Conservation (phyloP, 176 grass and related monocot genomes). For the Musa acuminata region DNA sequence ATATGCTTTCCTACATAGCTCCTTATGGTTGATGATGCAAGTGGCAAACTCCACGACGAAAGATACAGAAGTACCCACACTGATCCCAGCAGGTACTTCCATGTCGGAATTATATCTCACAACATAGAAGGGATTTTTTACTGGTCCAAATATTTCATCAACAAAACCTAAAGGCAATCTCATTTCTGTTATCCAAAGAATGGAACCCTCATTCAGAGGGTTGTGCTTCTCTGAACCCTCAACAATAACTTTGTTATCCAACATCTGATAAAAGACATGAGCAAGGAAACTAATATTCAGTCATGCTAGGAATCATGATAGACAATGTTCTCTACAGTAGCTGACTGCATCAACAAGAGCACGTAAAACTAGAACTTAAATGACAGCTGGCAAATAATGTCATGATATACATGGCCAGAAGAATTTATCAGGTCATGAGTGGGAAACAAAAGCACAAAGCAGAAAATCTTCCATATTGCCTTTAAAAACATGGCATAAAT, state of each 20-base stretch:
- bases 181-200: constrained; percentile 84
- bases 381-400: not conserved
- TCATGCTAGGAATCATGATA: not conserved
- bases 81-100: constrained; percentile 61
- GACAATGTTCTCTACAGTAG: not conserved
- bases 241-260: constrained; percentile 72
- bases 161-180: constrained; percentile 56
- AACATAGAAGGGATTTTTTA: constrained; percentile 80
- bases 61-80: constrained; percentile 51
- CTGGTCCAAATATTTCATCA: constrained; percentile 91
- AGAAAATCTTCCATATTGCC: too few relatives aligned
- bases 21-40: constrained; percentile 63
- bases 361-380: not conserved
- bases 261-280: constrained; percentile 34
- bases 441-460: not conserved
- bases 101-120: constrained; percentile 60
- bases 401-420: not conserved
- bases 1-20: constrained; percentile 69
- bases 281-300: constrained; percentile 1
- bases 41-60: constrained; percentile 70
- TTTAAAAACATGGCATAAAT: too few relatives aligned
- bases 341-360: not conserved
- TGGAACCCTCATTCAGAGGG: constrained; percentile 79
- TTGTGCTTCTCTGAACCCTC: constrained; percentile 76
- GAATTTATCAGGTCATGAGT: not conserved